phyloP scores from a whole-genome alignment of 129 eudicot genomes.

The Smallanthus sonchifolius region DNA sequence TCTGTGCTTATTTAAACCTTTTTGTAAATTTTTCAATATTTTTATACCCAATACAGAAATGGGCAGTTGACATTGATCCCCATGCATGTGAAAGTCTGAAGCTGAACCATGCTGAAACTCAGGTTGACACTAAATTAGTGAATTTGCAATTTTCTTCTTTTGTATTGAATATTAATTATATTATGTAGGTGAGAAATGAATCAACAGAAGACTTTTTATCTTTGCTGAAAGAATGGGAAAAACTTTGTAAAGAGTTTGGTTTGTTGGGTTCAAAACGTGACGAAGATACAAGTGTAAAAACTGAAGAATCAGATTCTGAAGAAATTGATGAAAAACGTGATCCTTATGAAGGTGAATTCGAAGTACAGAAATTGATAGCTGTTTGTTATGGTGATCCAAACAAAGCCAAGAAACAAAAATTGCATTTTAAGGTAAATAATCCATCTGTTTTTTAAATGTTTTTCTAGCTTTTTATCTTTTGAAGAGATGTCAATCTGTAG shows the following conservation, averaged over 20 bases:
- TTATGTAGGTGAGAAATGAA: constrained; percentile 49
- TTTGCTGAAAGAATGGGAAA: constrained; percentile 46
- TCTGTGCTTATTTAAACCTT: not conserved
- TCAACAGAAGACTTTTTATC: constrained; percentile 40
- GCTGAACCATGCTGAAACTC: constrained; percentile 44
- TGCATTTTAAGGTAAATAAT: constrained; percentile 41
- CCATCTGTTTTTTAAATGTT: not conserved
- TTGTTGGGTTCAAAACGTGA: constrained; percentile 29
- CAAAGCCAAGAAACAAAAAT: constrained; percentile 8
- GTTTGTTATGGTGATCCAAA: constrained; percentile 53
- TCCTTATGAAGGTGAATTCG: constrained; percentile 32
- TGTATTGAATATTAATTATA: not conserved
- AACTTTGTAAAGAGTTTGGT: constrained; percentile 29
- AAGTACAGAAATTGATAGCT: constrained; percentile 34
- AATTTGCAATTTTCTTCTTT: not conserved
- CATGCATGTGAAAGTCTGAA: constrained; percentile 45
- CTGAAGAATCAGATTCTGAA: constrained; percentile 24
- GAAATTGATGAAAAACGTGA: constrained; percentile 25
- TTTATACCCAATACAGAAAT: constrained; percentile 27
- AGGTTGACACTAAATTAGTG: constrained; percentile 19
- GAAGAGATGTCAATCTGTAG: not conserved
- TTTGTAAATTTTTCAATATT: not conserved
- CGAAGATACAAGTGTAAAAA: constrained; percentile 19
- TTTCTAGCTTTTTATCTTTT: not conserved
- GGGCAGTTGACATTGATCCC: constrained; percentile 50